Evolutionary conservation across 2,329 filamentous ascomycete genomes (phyloP), one percentile per base, ranked within the genome.

Genomic region (Colletotrichum gloeosporioides): DNA sequence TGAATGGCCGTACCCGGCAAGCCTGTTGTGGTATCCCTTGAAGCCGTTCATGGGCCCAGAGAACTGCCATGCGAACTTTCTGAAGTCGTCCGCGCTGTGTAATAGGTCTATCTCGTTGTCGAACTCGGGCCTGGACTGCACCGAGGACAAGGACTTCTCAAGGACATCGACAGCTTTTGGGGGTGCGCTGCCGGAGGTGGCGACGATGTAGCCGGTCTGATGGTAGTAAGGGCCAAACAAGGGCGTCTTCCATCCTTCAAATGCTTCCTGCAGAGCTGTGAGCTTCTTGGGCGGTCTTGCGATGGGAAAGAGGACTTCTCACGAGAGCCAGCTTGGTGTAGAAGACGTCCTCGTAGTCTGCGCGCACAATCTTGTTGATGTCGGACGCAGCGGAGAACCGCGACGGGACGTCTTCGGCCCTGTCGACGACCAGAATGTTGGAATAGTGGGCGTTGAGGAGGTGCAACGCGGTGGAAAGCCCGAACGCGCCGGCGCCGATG

Each of bases 291-390:
- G 55, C 22, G 22, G 22, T 29, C 25, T 1, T 59, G 13, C 15
- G 15, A 0, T 29, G 22, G 55, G 25, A 59, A 27, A 59, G n/a
- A 9, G 31, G 32, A 7, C 27, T 53, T 22, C 55, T 29, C 13
- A 59, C 55, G 8, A 32, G 59, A 31, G 29, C 27, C 78, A 92
- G 79, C 3, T 90, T 84, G 1, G 89, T 89, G 75, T 92, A 92
- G 71, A 90, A 91, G 0, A 85, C 83, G 74, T 92, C 89, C 76
- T 90, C 89, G 73, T 92, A 92, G 77, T 92, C 90, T 7, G 88
- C 89, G 3, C 90, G 86, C 31, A 92, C 85, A 71, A 92, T 92
- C 80, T 93, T 93, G 80, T 92, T 93, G 34, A 92, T 79, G 77
- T 93, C 90, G 71, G 91, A 90, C 25, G 87, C 90, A 0, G 90